Evolutionary conservation across 495 filamentous ascomycete genomes (phyloP).

Genomic region (Xylaria longipes): DNA sequence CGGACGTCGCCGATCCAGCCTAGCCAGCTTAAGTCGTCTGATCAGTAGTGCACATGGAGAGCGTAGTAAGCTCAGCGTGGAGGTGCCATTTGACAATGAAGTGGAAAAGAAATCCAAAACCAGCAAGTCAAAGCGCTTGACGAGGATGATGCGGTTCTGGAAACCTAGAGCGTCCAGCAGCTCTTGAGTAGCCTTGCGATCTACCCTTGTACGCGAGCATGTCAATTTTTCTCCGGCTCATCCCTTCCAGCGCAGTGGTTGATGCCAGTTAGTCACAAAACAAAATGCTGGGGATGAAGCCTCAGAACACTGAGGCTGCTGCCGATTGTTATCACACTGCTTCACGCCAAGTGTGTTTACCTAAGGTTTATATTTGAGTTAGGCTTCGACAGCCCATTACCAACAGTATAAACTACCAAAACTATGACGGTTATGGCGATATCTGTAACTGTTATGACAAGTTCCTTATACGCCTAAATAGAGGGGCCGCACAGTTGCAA

Average conservation of each 20-base stretch:
- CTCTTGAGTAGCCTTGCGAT: constrained; percentile 24
- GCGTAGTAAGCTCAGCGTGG: constrained; percentile 80
- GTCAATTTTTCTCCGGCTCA: not conserved
- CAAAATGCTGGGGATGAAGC: not conserved
- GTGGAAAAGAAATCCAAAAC: constrained; percentile 67
- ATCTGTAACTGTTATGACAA: not conserved
- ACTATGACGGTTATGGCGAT: not conserved
- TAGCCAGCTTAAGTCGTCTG: constrained; percentile 84
- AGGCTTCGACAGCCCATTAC: not conserved
- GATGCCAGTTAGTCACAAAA: not conserved
- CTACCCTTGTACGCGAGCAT: not conserved
- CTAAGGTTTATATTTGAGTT: not conserved
- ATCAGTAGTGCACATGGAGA: constrained; percentile 80
- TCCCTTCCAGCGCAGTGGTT: not conserved
- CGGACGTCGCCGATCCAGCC: constrained; percentile 78
- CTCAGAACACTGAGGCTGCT: not conserved
- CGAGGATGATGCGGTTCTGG: constrained; percentile 86
- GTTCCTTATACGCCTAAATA: not conserved
- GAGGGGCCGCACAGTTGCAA: not conserved
- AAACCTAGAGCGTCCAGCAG: constrained; percentile 56
- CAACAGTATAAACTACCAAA: not conserved
- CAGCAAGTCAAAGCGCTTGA: constrained; percentile 75
- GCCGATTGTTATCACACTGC: not conserved
- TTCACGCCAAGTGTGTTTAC: not conserved
- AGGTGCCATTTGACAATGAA: constrained; percentile 62